phyloP scores from a whole-genome alignment of 805 yeast species.

The Myxozyma sirexii region DNA sequence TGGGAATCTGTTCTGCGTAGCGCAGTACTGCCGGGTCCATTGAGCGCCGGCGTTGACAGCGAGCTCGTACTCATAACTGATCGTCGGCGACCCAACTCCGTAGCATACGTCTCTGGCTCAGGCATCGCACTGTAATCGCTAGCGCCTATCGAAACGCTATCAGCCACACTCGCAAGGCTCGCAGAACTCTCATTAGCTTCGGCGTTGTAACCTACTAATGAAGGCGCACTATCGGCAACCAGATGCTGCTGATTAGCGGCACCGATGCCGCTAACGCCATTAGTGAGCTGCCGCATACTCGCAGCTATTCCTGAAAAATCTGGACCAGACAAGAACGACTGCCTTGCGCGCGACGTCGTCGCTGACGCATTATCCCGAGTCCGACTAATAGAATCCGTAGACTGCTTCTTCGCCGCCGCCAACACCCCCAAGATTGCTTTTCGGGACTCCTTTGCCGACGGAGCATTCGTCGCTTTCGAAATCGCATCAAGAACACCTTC shows the following conservation, averaged over 20 bases:
- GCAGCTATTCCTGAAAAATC: constrained; percentile 27
- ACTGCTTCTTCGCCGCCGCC: constrained; percentile 31
- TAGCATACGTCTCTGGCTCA: constrained; percentile 18
- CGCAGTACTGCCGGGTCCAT: neutral
- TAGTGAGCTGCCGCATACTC: constrained; percentile 23
- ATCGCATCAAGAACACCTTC: constrained; percentile 32
- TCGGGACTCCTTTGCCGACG: constrained; percentile 25
- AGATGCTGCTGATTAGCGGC: neutral
- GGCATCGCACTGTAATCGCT: constrained; percentile 15
- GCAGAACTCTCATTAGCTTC: constrained; percentile 20
- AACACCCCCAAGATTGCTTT: constrained; percentile 28
- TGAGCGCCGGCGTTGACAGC: constrained; percentile 6
- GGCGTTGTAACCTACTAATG: constrained; percentile 15
- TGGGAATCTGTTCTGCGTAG: constrained; percentile 7
- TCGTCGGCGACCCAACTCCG: constrained; percentile 4
- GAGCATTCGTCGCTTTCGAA: constrained; percentile 26
- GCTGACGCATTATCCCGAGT: constrained; percentile 18
- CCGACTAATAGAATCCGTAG: constrained; percentile 23
- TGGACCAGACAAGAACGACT: constrained; percentile 13
- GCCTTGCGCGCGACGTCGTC: constrained; percentile 7
- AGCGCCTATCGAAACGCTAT: constrained; percentile 1
- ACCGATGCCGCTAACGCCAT: constrained; percentile 2
- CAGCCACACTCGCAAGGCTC: constrained; percentile 16
- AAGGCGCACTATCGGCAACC: constrained; percentile 3
- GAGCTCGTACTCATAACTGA: constrained; percentile 4